Base-by-base conservation (phyloP, 176 grass and related monocot species). In the bread wheat (Triticum aestivum) region DNA sequence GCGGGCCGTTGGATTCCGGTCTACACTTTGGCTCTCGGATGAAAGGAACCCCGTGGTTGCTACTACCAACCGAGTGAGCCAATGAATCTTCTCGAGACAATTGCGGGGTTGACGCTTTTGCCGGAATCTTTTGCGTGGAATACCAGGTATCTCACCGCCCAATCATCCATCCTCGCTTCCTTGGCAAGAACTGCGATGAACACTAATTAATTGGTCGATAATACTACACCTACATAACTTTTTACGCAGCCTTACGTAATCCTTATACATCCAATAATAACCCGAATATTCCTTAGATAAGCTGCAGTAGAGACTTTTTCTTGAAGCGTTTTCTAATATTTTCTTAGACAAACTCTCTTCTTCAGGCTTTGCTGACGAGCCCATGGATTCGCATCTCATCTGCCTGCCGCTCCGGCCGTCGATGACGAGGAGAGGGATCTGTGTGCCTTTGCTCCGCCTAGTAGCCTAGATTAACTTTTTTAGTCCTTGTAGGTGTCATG, bases 401-500 rank as follows among this genome's bases (percentile, higher is more conserved):
- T 49, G 12, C 45, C 11, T 49, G 12, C 4, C 45, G 12, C 45
- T 49, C 12, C 1, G 12, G 5, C 1, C 4, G 14, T 0, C 14
- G 0, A 5, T 17, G 13, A 0, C 14, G 1, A 0, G 5, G 5
- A 6, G 13, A 2, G 49, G 5, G 17, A 52, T 52, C 5, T 14
- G 5, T 1, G 11, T 47, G 44, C 11, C 11, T 47, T 47, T 1
- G 45, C 12, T 49, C 45, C 4, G 45, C 1, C 45, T 49, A 49
- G 45, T 49, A 14, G 45, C 13, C 5, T 14, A 49, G 11, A 12
- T 49, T 14, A 49, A 13, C 0, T 18, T 52, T 54, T 18, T 7
- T 17, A 18, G 15, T 54, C 15, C 5, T 18, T 0, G 5, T 0
- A 7, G 1, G 51, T 18, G 51, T 18, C 5, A 0, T 0, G 5